Base-by-base conservation (phyloP, 805 yeast species). In the Spathaspora gorwiae region DNA sequence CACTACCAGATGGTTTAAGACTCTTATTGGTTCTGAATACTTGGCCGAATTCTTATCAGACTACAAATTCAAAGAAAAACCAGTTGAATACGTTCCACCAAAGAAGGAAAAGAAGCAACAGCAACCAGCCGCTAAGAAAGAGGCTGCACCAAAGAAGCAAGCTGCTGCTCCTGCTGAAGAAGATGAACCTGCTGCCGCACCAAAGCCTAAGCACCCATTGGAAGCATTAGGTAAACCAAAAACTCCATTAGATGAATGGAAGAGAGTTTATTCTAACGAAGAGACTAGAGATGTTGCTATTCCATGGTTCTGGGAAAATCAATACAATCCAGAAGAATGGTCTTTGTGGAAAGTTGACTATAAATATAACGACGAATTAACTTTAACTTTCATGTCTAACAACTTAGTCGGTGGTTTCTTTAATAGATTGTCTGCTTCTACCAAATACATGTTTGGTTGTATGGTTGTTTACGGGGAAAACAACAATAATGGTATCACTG, bases 401-500 rank as follows among this genome's bases (percentile, higher is more conserved):
- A 92, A 92, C 83, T 81, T 89, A 72, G 78, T 94, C 65, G 98
- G 97, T 67, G 98, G 98, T 65, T 92, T 92, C 86, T 87, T 92
- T 84, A 83, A 83, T 87, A 87, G 99, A 79, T 81, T 92, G 64
- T 66, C 82, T 49, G 98, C 82, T 55, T 92, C 98, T 54, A 78
- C 87, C 76, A 92, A 92, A 76, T 92, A 83, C 82, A 69, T 94
- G 80, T 92, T 92, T 68, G 99, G 98, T 65, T 77, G 83, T 64
- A 69, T 85, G 73, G 96, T 90, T 61, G 98, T 94, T 58, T 92
- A 87, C 77, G 99, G 99, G 74, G 97, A 87, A 79, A 89, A 90
- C 90, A 92, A 90, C 86, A 78, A 84, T 84, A 92, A 92, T 76
- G 98, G 97, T 78, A 90, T 92, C 67, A 76, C 87, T 59, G 97